Conservation (phyloP, 306 rosid species). For the Acacia melanoxylon region DNA sequence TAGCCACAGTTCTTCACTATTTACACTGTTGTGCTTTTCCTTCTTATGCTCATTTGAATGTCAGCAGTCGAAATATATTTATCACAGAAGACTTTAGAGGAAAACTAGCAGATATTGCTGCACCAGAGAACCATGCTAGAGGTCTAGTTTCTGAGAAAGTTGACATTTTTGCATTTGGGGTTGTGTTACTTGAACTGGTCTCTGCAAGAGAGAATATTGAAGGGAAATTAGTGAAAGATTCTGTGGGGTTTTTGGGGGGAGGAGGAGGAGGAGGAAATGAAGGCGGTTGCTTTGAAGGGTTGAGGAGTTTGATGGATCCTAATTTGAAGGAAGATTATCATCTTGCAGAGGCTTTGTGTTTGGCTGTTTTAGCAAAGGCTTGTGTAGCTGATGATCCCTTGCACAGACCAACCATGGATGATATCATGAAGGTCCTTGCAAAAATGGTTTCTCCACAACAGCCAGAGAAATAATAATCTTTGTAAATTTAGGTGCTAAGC, state of each 20-base stretch:
- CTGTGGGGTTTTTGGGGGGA: conserved; percentile 53
- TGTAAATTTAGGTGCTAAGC: neutral
- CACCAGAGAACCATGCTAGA: conserved; percentile 32
- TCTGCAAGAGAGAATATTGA: conserved; percentile 56
- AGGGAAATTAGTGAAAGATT: conserved; percentile 49
- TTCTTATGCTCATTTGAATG: conserved; percentile 54
- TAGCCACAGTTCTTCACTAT: conserved; percentile 75
- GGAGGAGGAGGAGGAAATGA: conserved; percentile 49
- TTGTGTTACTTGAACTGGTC: conserved; percentile 64
- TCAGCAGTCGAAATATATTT: conserved; percentile 53
- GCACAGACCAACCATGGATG: conserved; percentile 65
- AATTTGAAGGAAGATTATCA: conserved; percentile 60
- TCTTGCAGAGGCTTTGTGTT: conserved; percentile 57
- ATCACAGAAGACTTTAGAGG: conserved; percentile 57
- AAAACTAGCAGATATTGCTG: conserved; percentile 58
- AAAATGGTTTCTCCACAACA: conserved; percentile 45
- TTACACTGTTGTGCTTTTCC: conserved; percentile 63
- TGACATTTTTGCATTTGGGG: conserved; percentile 70
- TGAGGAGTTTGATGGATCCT: conserved; percentile 64
- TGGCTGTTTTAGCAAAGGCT: conserved; percentile 63
- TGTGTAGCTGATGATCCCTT: conserved; percentile 68
- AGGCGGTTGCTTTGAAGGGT: conserved; percentile 65
- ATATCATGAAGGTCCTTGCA: conserved; percentile 62
- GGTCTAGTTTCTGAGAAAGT: conserved; percentile 47
- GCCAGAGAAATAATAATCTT: neutral